Evolutionary conservation across 352 stramenopile genomes (phyloP), one percentile per base, ranked within the genome.

Genomic region (Thraustotheca clavata): DNA sequence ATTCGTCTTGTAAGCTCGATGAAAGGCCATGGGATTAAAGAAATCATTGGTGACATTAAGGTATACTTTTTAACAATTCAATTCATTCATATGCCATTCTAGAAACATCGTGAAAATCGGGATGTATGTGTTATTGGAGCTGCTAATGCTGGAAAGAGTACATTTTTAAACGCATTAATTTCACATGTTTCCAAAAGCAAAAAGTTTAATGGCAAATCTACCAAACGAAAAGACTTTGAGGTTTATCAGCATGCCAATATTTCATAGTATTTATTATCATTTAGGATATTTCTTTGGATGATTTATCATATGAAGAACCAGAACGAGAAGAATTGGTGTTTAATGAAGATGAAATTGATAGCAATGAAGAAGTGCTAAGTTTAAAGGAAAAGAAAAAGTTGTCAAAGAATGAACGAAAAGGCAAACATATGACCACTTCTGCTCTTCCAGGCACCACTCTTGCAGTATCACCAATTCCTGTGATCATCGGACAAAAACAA

Each of bases 141-240:
- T 6, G 90, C 89, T 18, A 97, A 97, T 68, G 90, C 95, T 7
- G 90, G 90, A 65, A 97, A 97, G 71, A 93, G 78, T 54, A 95
- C 87, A 46, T 97, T 97, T 65, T 73, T 97, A 26, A 97, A 97
- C 73, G 84, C 86, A 43, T 82, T 96, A 54, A 76, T 97, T 68
- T 79, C 87, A 49, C 57, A 65, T 32, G 26, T 43, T 29, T 54
- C 35, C 29, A 54, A 54, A 32, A 54, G 39, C 27, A 54, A 65
- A 24, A 43, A 43, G 4, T 62, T 62, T 49, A 22, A 9, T 27
- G 24, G 33, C 35, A 65, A 65, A 31, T 16, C 38, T 3, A 65
- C 46, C 29, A 6, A 38, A 24, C 41, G 57, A 8, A 26, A 26
- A 47, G 12, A 52, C 9, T 16, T 65, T 16, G 18, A 60, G 43